Conservation (phyloP, 2,329 filamentous ascomycete genomes). For the Albophoma yamanashiensis region DNA sequence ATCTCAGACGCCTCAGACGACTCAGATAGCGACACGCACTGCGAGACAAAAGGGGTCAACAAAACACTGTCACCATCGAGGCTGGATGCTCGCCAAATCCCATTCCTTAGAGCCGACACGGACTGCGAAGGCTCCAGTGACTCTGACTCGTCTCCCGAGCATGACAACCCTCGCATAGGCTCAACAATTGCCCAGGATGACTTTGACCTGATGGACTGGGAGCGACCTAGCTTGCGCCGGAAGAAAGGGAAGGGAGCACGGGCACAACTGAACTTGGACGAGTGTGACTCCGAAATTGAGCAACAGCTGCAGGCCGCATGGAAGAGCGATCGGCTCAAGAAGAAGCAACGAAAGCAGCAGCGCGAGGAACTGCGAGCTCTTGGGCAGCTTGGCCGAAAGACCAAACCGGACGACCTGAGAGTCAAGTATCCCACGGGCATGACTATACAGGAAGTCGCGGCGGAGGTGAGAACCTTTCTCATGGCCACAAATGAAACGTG, state of each 20-base stretch:
- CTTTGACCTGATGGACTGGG: slow-evolving; percentile 80
- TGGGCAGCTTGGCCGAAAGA: slow-evolving; percentile 52
- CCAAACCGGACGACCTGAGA: slow-evolving; percentile 47
- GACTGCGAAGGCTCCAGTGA: neutral
- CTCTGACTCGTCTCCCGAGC: neutral
- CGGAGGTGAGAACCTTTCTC: slow-evolving; percentile 65
- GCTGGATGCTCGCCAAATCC: neutral
- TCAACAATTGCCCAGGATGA: slow-evolving; percentile 39
- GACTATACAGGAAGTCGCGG: slow-evolving; percentile 55
- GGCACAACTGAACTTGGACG: slow-evolving; percentile 37
- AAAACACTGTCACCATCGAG: neutral
- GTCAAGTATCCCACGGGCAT: slow-evolving; percentile 67
- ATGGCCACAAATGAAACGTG: slow-evolving; percentile 52
- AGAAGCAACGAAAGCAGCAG: slow-evolving; percentile 58
- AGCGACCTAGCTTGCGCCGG: slow-evolving; percentile 52
- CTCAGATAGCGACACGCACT: neutral
- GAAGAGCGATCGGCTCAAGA: slow-evolving; percentile 59
- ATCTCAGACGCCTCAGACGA: neutral
- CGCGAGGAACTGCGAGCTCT: slow-evolving; percentile 58
- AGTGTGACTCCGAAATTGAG: slow-evolving; percentile 58
- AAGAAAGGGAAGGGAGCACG: slow-evolving; percentile 54
- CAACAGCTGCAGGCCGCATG: slow-evolving; percentile 46
- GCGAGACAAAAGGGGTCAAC: neutral
- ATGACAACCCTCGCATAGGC: too few species aligned
- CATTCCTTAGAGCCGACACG: too few species aligned